A percentile compares a stretch with the other conserved stretches of the same genome.
These are phyloP conservation scores for Abelmoschus esculentus DNA, from an alignment of 345 rosid genomes.

Conservation along the genomic window DNA sequence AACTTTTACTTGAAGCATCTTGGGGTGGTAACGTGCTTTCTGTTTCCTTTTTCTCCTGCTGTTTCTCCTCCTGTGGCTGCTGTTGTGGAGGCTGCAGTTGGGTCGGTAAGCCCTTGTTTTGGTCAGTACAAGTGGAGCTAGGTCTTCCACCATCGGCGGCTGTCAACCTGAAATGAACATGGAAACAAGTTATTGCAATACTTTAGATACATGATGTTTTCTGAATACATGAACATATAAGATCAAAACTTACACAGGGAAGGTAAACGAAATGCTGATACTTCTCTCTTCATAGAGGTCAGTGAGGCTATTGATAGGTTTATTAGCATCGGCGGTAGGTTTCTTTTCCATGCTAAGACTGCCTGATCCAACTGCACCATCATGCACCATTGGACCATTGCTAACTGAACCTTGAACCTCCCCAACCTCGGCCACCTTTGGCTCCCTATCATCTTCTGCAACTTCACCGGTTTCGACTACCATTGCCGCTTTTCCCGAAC, in stretches of 20 bases:
- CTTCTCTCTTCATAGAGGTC: not conserved
- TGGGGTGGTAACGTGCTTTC: constrained; percentile 15
- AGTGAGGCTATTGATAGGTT: constrained; percentile 20
- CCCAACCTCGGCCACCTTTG: not conserved
- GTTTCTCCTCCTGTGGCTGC: not conserved
- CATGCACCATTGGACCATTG: not conserved
- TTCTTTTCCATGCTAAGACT: not conserved
- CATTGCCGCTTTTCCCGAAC: not conserved
- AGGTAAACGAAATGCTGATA: not conserved
- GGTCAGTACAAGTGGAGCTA: constrained; percentile 6
- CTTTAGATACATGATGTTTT: no score
- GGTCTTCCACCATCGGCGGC: constrained; percentile 14
- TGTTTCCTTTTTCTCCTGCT: constrained; percentile 13
- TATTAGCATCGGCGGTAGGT: constrained; percentile 6
- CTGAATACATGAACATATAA: no score
- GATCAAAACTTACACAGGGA: not conserved
- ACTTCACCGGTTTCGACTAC: not conserved
- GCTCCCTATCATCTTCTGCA: not conserved
- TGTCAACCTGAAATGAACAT: constrained; percentile 28
- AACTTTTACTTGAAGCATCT: constrained; percentile 18
- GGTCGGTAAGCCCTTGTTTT: not conserved
- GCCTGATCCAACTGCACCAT: not conserved
- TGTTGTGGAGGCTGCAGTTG: not conserved
- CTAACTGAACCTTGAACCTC: not conserved
- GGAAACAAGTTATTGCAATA: not conserved